Evolutionary conservation across 768 basidiomycete species (phyloP).

Genomic region (Russula griseocarnosa): DNA sequence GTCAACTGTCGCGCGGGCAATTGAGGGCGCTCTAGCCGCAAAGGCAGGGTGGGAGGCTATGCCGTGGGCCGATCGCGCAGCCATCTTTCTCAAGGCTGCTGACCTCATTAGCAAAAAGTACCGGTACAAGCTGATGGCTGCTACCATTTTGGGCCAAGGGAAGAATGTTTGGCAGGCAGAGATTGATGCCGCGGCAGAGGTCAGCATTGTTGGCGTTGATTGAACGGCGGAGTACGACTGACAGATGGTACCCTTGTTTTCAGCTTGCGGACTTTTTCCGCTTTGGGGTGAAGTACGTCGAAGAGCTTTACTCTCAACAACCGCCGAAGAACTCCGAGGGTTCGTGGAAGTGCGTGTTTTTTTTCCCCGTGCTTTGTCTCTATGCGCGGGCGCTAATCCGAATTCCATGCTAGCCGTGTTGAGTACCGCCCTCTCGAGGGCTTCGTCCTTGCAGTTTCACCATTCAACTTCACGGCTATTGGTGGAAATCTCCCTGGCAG

Average conservation of each 20-base stretch:
- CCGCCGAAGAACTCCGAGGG: slow-evolving; percentile 82
- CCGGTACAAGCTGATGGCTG: slow-evolving; percentile 89
- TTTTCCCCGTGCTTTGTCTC: not conserved
- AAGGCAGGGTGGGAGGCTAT: slow-evolving; percentile 88
- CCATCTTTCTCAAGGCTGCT: slow-evolving; percentile 97
- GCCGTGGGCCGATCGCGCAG: slow-evolving; percentile 96
- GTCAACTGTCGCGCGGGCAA: slow-evolving; percentile 69
- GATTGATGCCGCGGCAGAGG: slow-evolving; percentile 98
- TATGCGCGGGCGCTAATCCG: slow-evolving; percentile 7
- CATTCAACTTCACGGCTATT: slow-evolving; percentile 98
- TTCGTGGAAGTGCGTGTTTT: slow-evolving; percentile 82
- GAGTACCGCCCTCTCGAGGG: slow-evolving; percentile 98
- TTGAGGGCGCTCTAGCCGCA: slow-evolving; percentile 81
- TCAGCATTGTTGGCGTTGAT: slow-evolving; percentile 36
- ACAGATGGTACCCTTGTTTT: not conserved
- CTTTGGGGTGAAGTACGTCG: slow-evolving; percentile 95
- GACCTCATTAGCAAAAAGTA: slow-evolving; percentile 96
- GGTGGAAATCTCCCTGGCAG: slow-evolving; percentile 88
- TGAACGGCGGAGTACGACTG: too few relatives aligned
- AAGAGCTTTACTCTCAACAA: slow-evolving; percentile 89
- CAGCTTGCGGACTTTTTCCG: slow-evolving; percentile 90
- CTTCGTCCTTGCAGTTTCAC: slow-evolving; percentile 95
- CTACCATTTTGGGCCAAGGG: slow-evolving; percentile 97
- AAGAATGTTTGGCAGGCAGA: slow-evolving; percentile 99
- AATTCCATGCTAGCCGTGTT: slow-evolving; percentile 58